Percentiles rank a stretch among this genome's conserved stretches.
Evolutionary conservation across 306 rosid genomes (phyloP).

Genomic region (Ammopiptanthus mongolicus): DNA sequence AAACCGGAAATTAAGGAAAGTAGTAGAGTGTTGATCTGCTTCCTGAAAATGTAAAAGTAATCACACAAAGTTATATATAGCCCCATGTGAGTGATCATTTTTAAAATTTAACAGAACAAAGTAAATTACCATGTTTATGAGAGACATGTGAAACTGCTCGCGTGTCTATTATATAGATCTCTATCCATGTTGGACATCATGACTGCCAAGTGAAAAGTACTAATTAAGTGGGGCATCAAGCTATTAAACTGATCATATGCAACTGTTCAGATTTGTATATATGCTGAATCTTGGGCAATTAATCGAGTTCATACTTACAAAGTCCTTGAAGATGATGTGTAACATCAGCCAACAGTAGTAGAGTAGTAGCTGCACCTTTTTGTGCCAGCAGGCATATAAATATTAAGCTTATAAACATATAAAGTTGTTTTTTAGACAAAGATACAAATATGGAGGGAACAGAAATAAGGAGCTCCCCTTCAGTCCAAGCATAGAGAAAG

Average conservation of each 20-base stretch:
- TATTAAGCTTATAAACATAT: not conserved
- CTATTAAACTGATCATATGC: conserved; percentile 19
- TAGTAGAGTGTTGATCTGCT: not conserved
- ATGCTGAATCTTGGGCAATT: conserved; percentile 12
- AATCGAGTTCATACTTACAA: conserved; percentile 15
- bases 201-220: conserved; percentile 15
- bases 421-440: not conserved
- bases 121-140: not conserved
- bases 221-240: conserved; percentile 10
- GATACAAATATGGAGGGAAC: conserved; percentile 13
- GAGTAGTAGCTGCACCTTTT: not conserved
- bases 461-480: conserved; percentile 50
- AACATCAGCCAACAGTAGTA: conserved; percentile 19
- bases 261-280: conserved; percentile 6
- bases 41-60: not conserved
- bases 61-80: not conserved
- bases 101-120: not conserved
- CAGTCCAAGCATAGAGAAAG: conserved; percentile 49
- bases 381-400: not conserved
- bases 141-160: not conserved
- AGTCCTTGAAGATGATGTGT: conserved; percentile 12
- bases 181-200: not conserved
- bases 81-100: not conserved
- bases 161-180: not conserved
- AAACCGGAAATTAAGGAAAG: not conserved